Evolutionary conservation across 768 basidiomycete genomes (phyloP), one percentile per base, ranked within the genome.

Genomic region (Tulasnella calospora): DNA sequence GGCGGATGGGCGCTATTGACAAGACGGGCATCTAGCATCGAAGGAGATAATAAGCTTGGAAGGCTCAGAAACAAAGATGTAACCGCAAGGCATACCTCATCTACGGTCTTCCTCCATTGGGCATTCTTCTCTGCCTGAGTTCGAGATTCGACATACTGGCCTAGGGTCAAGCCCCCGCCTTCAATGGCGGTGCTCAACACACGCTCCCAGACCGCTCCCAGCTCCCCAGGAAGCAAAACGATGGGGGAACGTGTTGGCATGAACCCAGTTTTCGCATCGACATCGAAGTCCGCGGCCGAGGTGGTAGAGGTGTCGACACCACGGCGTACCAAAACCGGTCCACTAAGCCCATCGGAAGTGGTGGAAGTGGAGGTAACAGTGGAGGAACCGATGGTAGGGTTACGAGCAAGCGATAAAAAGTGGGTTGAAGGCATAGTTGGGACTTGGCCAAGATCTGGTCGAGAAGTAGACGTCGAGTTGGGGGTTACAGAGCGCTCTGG

Each of bases 241-340:
- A 92, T 83, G 1, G 95, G 95, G 0, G 90, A 89, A 19, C 89
- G 86, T 0, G 93, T 91, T 2, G 96, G 93, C 90, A 98, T 92
- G 84, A 99, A 98, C 0, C 97, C 96, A 0, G 95, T 94, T 21
- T 90, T 87, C 13, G 92, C 91, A 83, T 96, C 95, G 79, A 99
- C 93, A 83, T 98, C 95, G 86, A 95, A 99, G 86, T 93, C 93
- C 81, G 93, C 92, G 3, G 92, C 91, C 13, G 92, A 92, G 79
- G 93, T 89, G 17, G 92, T 92, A 30, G 89, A 87, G 19, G 88
- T 89, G 79, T 90, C 89, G 19, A 84, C 83, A 10, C 83, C 84
- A 15, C 81, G 80, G 81, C 81, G 82, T 19, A 40, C 27, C 5
- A 21, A 41, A 38, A 47, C 44, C 74, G 74, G 44, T 23, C 23